Evolutionary conservation across 345 rosid species (phyloP).

Genomic region (Citropsis articulata): DNA sequence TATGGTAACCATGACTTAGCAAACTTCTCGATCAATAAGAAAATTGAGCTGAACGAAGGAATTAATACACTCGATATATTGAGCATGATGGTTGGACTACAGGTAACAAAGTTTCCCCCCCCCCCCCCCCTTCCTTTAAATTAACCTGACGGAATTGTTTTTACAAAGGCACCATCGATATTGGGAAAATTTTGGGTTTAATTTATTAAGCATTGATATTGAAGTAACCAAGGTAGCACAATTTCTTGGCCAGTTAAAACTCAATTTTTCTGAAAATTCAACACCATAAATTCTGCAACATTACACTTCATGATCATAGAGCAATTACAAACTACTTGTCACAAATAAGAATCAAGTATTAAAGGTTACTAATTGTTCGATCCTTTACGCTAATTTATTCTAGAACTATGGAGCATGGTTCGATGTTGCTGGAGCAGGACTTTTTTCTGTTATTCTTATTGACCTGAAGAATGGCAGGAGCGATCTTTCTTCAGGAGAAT

Average conservation of each 20-base stretch:
- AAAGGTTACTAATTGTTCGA: not conserved
- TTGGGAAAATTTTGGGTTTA: no score
- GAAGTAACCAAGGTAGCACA: not conserved
- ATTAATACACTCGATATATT: no score
- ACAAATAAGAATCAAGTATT: not conserved
- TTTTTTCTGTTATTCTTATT: slow-evolving; percentile 29
- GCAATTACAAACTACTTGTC: not conserved
- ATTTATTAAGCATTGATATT: no score
- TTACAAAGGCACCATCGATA: no score
- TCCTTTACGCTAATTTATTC: not conserved
- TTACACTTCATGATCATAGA: not conserved
- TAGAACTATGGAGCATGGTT: slow-evolving; percentile 72
- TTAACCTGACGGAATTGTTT: no score
- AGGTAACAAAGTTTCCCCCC: no score
- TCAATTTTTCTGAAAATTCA: not conserved
- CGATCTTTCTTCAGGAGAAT: slow-evolving; percentile 37
- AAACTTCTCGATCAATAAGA: no score
- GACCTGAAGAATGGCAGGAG: slow-evolving; percentile 24
- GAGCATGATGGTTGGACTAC: no score
- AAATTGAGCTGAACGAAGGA: no score
- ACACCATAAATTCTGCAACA: not conserved
- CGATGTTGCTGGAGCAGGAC: slow-evolving; percentile 58
- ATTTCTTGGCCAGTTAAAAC: not conserved
- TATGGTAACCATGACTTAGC: no score
- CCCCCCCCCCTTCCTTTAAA: no score